Percentiles rank a stretch among this genome's conserved stretches.
These are phyloP conservation scores for Pseudomassariella vexata DNA, from an alignment of 2,329 filamentous ascomycete species.

Conservation along the genomic window DNA sequence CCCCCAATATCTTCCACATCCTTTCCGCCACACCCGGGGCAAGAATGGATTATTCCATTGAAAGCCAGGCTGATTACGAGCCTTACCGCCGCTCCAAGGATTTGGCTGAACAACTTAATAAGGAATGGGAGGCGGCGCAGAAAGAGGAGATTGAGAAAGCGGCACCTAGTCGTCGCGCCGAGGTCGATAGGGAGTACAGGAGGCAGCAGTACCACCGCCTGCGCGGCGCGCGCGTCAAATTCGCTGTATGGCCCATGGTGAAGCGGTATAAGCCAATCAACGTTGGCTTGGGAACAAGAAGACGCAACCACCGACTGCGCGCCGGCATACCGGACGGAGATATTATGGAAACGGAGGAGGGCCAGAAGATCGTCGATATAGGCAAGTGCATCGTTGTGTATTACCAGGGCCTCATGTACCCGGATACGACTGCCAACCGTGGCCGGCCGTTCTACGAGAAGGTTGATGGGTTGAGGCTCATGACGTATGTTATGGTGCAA, in stretches of 20 bases:
- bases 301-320: constrained; percentile 1
- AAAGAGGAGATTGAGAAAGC: background rate
- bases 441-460: too few species aligned
- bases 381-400: constrained; percentile 19
- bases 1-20: constrained; percentile 21
- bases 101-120: constrained; percentile 11
- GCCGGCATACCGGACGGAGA: background rate
- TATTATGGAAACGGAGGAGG: constrained; percentile 10
- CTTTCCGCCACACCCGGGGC: constrained; percentile 23
- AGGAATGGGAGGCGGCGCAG: constrained; percentile 8
- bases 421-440: constrained; percentile 1
- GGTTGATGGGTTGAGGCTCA: too few species aligned
- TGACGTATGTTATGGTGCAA: too few species aligned
- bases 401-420: constrained; percentile 24
- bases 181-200: constrained; percentile 7
- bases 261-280: constrained; percentile 20
- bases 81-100: constrained; percentile 17
- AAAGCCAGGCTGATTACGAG: constrained; percentile 15
- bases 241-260: constrained; percentile 24
- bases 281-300: too few species aligned
- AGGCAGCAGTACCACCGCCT: constrained; percentile 14
- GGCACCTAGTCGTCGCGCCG: background rate
- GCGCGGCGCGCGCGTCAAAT: constrained; percentile 24
- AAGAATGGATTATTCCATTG: constrained; percentile 19
- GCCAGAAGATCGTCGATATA: constrained; percentile 18